phyloP scores from a whole-genome alignment of 306 rosid genomes.

The Medicago ruthenica region DNA sequence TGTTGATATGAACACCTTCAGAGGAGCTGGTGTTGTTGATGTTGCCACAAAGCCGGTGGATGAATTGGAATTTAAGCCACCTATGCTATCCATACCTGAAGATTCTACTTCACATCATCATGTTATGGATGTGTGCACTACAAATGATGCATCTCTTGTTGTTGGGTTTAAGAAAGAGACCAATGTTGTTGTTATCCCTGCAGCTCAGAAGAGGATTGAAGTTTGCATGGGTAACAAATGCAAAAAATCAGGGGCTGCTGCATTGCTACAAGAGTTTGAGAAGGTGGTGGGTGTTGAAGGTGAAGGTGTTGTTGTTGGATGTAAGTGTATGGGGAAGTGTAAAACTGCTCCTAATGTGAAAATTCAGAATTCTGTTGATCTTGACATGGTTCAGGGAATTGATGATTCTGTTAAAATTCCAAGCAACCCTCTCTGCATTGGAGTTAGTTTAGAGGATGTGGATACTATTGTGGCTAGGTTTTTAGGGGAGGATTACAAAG shows the following conservation, averaged over 20 bases:
- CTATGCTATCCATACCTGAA: background rate
- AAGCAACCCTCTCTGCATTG: constrained; percentile 64
- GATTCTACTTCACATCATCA: background rate
- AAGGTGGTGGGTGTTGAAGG: constrained; percentile 64
- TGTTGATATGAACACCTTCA: constrained; percentile 51
- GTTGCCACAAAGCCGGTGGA: constrained; percentile 43
- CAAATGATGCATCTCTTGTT: constrained; percentile 33
- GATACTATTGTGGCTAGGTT: constrained; percentile 63
- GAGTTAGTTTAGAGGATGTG: constrained; percentile 85
- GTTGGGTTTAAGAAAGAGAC: constrained; percentile 25
- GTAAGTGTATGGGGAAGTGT: constrained; percentile 98
- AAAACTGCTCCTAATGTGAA: constrained; percentile 84
- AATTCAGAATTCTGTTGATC: constrained; percentile 50
- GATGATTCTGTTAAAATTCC: constrained; percentile 57
- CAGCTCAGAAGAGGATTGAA: constrained; percentile 63
- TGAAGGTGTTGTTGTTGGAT: constrained; percentile 67
- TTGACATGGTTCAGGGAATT: constrained; percentile 38
- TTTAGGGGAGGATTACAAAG: constrained; percentile 47
- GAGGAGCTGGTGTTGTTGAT: constrained; percentile 45
- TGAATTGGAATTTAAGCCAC: constrained; percentile 15
- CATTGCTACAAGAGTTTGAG: constrained; percentile 72
- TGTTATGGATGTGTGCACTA: constrained; percentile 36
- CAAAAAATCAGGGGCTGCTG: constrained; percentile 66
- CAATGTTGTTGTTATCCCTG: constrained; percentile 17
- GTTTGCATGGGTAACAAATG: constrained; percentile 95